phyloP scores from a whole-genome alignment of 2,329 filamentous ascomycete genomes.

The Drechslerella coelobrocha region DNA sequence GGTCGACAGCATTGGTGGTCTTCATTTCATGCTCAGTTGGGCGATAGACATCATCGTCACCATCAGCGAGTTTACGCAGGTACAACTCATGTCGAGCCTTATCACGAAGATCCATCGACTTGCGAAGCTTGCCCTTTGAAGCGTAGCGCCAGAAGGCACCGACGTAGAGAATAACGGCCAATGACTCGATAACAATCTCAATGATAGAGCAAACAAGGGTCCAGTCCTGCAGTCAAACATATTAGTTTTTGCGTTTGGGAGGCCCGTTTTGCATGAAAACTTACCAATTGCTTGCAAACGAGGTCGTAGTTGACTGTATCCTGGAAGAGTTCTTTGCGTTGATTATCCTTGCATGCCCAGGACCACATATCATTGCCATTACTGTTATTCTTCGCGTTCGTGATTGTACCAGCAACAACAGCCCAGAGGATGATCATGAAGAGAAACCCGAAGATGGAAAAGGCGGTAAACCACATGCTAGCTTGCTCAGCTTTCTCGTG shows the following conservation, averaged over 20 bases:
- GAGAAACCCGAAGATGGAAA: conserved; percentile 91
- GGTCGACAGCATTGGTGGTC: conserved; percentile 45
- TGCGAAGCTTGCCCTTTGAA: conserved; percentile 91
- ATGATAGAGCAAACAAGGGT: conserved; percentile 95
- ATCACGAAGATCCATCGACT: conserved; percentile 96
- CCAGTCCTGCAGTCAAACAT: conserved; percentile 73
- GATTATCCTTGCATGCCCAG: conserved; percentile 94
- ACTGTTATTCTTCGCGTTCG: conserved; percentile 75
- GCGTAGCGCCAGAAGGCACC: conserved; percentile 97
- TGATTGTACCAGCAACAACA: conserved; percentile 81
- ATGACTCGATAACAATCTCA: conserved; percentile 88
- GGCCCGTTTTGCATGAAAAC: conserved; percentile 52
- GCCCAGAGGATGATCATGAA: conserved; percentile 93
- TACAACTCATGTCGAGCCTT: conserved; percentile 93
- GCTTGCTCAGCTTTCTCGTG: conserved; percentile 90
- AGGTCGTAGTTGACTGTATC: conserved; percentile 86
- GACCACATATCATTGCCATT: conserved; percentile 93
- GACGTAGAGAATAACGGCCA: conserved; percentile 90
- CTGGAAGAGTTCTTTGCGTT: conserved; percentile 75
- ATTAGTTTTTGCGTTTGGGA: conserved; percentile 55
- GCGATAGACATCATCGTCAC: conserved; percentile 47
- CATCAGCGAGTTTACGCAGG: conserved; percentile 72
- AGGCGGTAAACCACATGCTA: conserved; percentile 92
- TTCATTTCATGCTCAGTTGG: conserved; percentile 49
- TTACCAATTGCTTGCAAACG: conserved; percentile 83